Percentiles rank a stretch among this genome's conserved stretches.
Conservation (phyloP, 306 rosid genomes). For the Castanea mollissima region DNA sequence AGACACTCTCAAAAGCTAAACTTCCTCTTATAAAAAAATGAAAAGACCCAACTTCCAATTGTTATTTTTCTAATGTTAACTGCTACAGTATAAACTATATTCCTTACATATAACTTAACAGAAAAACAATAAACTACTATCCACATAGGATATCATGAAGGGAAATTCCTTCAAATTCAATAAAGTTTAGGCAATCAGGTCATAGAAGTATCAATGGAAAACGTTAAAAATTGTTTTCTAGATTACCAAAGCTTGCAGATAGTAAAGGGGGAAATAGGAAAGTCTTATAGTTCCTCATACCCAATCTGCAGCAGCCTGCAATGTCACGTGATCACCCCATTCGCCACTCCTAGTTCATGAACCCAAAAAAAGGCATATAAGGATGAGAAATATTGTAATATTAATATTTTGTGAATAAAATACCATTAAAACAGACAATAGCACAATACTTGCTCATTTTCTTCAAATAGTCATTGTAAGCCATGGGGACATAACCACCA, state of each 20-base stretch:
- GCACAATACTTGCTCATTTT: slow-evolving; percentile 77
- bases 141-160: not conserved
- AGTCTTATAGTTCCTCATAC: slow-evolving; percentile 38
- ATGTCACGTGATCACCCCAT: slow-evolving; percentile 98
- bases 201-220: not conserved
- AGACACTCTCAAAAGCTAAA: not conserved
- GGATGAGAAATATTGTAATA: slow-evolving; percentile 10
- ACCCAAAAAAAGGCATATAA: slow-evolving; percentile 21
- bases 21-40: not conserved
- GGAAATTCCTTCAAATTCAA: not conserved
- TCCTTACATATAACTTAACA: slow-evolving; percentile 5
- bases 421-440: slow-evolving; percentile 7
- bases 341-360: slow-evolving; percentile 81
- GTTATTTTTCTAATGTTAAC: not conserved
- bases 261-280: not conserved
- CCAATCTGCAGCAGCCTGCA: slow-evolving; percentile 99
- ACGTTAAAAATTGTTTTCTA: not conserved
- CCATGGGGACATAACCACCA: slow-evolving; percentile 83
- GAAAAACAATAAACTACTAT: not conserved
- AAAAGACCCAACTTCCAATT: too few species aligned
- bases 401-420: slow-evolving; percentile 1
- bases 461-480: slow-evolving; percentile 72
- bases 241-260: slow-evolving; percentile 19
- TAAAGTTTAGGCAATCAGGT: not conserved
- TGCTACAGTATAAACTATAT: too few species aligned